Percentiles rank a stretch among this genome's conserved stretches.
Conservation (phyloP, 306 rosid genomes). For the Pterocarpus macrocarpus region DNA sequence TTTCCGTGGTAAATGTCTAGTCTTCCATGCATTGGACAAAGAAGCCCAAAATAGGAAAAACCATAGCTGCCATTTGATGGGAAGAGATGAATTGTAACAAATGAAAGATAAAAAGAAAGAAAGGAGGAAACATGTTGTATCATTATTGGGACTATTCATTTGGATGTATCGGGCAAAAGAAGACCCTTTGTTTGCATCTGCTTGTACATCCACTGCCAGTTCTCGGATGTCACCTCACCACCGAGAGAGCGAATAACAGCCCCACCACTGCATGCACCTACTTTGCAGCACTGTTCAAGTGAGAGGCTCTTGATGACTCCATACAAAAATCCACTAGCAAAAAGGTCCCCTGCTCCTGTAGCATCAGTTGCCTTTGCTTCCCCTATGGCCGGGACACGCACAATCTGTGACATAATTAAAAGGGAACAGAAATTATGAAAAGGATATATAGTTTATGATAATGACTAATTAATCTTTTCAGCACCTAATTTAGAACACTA, state of each 20-base stretch:
- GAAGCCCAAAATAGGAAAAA: constrained; percentile 34
- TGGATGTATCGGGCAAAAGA: constrained; percentile 53
- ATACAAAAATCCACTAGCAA: constrained; percentile 88
- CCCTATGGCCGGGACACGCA: constrained; percentile 75
- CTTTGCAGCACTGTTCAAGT: constrained; percentile 83
- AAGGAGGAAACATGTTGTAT: neutral
- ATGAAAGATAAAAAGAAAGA: constrained; percentile 1
- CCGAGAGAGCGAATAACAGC: constrained; percentile 82
- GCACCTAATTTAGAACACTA: neutral
- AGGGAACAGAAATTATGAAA: neutral
- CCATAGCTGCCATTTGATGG: constrained; percentile 27
- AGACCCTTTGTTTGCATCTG: constrained; percentile 76
- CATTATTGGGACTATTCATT: constrained; percentile 33
- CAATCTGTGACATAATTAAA: constrained; percentile 63
- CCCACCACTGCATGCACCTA: constrained; percentile 91
- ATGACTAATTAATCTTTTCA: neutral
- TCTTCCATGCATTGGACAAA: constrained; percentile 29
- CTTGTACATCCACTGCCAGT: constrained; percentile 86
- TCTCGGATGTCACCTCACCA: constrained; percentile 77
- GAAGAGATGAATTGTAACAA: constrained; percentile 19
- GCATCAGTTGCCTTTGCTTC: constrained; percentile 74
- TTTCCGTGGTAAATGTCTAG: neutral
- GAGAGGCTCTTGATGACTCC: constrained; percentile 78
- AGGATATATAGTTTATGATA: neutral
- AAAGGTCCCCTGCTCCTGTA: constrained; percentile 93